Evolutionary conservation across 2,329 filamentous ascomycete genomes (phyloP).

Genomic region (Aureobasidium sp.): DNA sequence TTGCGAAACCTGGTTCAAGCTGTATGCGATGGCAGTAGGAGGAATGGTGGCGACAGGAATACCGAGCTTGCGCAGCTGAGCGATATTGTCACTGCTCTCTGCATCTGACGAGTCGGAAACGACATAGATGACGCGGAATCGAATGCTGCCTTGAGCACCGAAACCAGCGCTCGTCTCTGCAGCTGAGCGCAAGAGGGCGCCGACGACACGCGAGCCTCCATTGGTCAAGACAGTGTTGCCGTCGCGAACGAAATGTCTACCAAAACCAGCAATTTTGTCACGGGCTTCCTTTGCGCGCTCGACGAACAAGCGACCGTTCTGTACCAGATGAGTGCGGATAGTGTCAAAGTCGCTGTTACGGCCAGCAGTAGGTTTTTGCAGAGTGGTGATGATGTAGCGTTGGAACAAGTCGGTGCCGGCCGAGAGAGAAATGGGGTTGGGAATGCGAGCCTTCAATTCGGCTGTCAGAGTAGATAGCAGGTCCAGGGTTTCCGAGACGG

Average conservation of each 20-base stretch:
- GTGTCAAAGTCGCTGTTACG: conserved; percentile 66
- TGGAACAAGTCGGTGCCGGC: conserved; percentile 95
- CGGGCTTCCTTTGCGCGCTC: conserved; percentile 76
- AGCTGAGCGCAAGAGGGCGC: conserved; percentile 65
- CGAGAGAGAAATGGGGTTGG: conserved; percentile 84
- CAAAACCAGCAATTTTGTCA: conserved; percentile 72
- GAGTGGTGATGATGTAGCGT: conserved; percentile 75
- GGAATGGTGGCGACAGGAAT: conserved; percentile 78
- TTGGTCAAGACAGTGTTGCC: conserved; percentile 80
- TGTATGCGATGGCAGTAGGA: conserved; percentile 68
- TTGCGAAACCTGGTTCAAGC: conserved; percentile 64
- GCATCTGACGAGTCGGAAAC: conserved; percentile 31
- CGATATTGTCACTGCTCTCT: conserved; percentile 65
- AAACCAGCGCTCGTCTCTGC: conserved; percentile 47
- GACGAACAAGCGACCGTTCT: conserved; percentile 81
- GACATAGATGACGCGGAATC: conserved; percentile 75
- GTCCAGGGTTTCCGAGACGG: conserved; percentile 88
- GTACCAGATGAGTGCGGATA: conserved; percentile 72
- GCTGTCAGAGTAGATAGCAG: conserved; percentile 70
- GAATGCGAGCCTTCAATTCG: conserved; percentile 66
- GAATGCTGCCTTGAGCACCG: conserved; percentile 48
- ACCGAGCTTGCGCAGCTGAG: conserved; percentile 60
- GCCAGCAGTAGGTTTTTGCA: conserved; percentile 42
- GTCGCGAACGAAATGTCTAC: conserved; percentile 69
- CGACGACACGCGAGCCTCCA: conserved; percentile 78